These are phyloP conservation scores for Pulveroboletus ravenelii DNA, from an alignment of 768 basidiomycete species.

Conservation along the genomic window DNA sequence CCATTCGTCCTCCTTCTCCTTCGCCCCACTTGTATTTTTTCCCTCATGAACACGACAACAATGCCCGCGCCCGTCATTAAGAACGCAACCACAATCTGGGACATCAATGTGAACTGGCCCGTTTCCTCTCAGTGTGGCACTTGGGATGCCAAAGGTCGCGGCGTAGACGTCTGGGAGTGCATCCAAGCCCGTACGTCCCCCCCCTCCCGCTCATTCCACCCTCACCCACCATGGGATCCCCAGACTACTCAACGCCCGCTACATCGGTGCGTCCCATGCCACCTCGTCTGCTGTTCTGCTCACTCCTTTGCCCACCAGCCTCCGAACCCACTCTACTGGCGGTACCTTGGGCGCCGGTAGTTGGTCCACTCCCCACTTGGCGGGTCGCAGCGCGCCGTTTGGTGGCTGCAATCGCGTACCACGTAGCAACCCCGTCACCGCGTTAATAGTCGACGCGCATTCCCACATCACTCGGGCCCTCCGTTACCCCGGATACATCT, in stretches of 20 bases:
- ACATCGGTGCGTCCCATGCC: slow-evolving; percentile 33
- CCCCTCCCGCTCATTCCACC: not conserved
- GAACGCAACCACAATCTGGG: slow-evolving; percentile 69
- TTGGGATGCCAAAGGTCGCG: slow-evolving; percentile 62
- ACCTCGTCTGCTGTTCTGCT: not conserved
- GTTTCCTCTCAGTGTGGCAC: slow-evolving; percentile 64
- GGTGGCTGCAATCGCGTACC: slow-evolving; percentile 1
- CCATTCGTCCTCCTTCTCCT: slow-evolving; percentile 1
- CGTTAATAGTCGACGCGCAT: slow-evolving; percentile 4
- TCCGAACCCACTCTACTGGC: slow-evolving; percentile 42
- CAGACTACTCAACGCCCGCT: slow-evolving; percentile 57
- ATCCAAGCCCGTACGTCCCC: slow-evolving; percentile 51
- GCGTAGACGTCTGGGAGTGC: slow-evolving; percentile 77
- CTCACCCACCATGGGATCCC: not conserved
- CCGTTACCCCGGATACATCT: slow-evolving; percentile 6
- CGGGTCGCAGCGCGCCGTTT: slow-evolving; percentile 3
- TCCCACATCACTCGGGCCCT: slow-evolving; percentile 6
- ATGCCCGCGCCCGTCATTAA: slow-evolving; percentile 40
- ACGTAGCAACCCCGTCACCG: not conserved
- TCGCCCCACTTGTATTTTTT: not conserved
- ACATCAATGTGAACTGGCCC: slow-evolving; percentile 60
- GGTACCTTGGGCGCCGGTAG: slow-evolving; percentile 45
- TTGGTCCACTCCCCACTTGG: not conserved
- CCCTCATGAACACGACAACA: slow-evolving; percentile 18
- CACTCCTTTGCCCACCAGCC: slow-evolving; percentile 29